A percentile compares a stretch with the other conserved stretches of the same genome.
These are phyloP conservation scores for Planoprotostelium fungivorum DNA, from an alignment of 78 protist genomes.

Conservation along the genomic window DNA sequence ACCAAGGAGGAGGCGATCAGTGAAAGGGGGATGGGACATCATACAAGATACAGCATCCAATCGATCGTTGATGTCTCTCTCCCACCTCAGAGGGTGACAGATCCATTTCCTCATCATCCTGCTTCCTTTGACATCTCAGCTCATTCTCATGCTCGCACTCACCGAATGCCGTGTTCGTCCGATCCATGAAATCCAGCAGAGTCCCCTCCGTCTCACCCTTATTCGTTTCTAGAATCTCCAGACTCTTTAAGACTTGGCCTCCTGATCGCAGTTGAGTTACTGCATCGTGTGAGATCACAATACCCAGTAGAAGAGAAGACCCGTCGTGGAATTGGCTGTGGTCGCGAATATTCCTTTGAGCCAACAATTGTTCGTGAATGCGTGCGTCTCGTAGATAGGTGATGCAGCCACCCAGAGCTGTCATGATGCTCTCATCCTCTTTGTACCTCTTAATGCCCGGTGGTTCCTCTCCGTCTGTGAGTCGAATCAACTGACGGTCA, in stretches of 20 bases:
- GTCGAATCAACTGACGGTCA: too few species aligned
- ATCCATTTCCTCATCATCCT: conserved; percentile 46
- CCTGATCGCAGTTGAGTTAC: background rate
- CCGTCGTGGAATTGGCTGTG: background rate
- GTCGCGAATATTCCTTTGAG: background rate
- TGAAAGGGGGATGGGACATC: background rate
- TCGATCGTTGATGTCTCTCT: conserved; percentile 22
- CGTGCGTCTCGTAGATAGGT: conserved; percentile 16
- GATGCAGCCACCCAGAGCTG: conserved; percentile 44
- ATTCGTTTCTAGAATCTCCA: conserved; percentile 39
- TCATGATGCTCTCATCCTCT: background rate
- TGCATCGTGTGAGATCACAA: background rate
- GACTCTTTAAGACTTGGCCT: conserved; percentile 38
- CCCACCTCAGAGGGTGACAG: conserved; percentile 32
- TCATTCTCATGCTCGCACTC: too few species aligned
- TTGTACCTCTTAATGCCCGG: background rate
- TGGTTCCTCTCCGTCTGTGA: background rate
- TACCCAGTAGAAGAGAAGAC: conserved; percentile 27
- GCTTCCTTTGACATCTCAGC: too few species aligned
- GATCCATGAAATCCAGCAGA: conserved; percentile 46
- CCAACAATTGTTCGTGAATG: background rate
- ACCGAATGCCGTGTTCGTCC: conserved; percentile 44
- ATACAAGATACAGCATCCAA: conserved; percentile 29
- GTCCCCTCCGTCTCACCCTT: conserved; percentile 52
- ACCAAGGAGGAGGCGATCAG: background rate